Evolutionary conservation across 2,329 filamentous ascomycete genomes (phyloP), one percentile per base, ranked within the genome.

Genomic region (Sclerotinia spermophila): DNA sequence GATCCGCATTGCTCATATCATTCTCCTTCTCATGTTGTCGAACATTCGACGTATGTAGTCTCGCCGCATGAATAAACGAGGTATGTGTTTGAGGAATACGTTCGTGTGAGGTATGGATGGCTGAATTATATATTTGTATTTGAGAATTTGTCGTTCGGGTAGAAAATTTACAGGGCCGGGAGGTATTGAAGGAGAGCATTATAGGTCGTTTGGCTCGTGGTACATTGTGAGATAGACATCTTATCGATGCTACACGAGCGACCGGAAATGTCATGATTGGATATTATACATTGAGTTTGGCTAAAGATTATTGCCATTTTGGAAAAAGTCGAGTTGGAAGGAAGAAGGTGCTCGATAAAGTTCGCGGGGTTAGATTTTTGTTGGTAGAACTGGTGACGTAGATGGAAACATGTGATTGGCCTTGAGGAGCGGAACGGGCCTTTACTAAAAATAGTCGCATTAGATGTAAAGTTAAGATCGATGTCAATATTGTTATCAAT

Each of bases 1-100:
- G 84, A 74, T 87, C 85, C 77, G 71, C 71, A 61, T 70, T 68
- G 17, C 69, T 64, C 48, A 58, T 73, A 40, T 73, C 70, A 48
- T 66, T 70, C 58, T 66, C 60, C 48, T 48, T 66, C 30, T 70
- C 42, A 65, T 44, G 38, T 51, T 55, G 33, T 42, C 33, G 40
- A 33, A 24, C 21, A 38, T 35, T 53, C 4, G 68, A 70, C 24
- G 48, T 70, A 40, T 70, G 68, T 21, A 70, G 33, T 21, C 51
- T 35, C 13, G 69, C 40, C 21, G 61, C 30, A 66, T 69, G 58
- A 15, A 62, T 38, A 17, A 40, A 38, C 3, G 62, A 66, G 2
- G 45, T 40, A 40, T 38, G 45, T 17, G 45, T 17, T 30, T 53
- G 33, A 5, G 35, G 33, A 66, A 19, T 17, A 40, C 10, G 6